These are phyloP conservation scores for Anthostomella pinea DNA, from an alignment of 2,329 filamentous ascomycete species.

Conservation along the genomic window DNA sequence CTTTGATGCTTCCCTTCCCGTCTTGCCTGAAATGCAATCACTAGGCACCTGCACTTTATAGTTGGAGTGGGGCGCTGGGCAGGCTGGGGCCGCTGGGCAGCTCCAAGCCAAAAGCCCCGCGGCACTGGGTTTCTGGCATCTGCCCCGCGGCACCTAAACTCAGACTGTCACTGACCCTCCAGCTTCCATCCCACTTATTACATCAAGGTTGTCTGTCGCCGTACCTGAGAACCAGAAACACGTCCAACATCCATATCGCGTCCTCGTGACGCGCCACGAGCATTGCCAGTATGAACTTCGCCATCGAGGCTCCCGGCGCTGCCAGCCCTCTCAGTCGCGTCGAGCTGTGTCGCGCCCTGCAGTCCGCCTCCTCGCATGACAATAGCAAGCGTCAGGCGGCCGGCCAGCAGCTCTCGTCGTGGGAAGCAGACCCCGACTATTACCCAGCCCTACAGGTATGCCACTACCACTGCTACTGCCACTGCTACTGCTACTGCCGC, in stretches of 20 bases:
- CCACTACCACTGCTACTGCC: neutral
- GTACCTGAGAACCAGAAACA: too few relatives aligned
- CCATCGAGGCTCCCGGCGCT: conserved; percentile 78
- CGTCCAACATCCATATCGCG: neutral
- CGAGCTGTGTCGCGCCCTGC: conserved; percentile 63
- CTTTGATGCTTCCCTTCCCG: too few relatives aligned
- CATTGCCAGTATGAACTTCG: conserved; percentile 56
- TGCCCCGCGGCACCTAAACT: too few relatives aligned
- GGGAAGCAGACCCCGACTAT: conserved; percentile 66
- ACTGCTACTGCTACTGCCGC: too few relatives aligned
- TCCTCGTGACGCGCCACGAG: conserved; percentile 1
- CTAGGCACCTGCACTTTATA: too few relatives aligned
- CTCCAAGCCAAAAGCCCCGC: too few relatives aligned
- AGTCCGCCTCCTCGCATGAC: conserved; percentile 61
- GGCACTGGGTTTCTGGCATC: too few relatives aligned
- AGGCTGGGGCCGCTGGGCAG: too few relatives aligned
- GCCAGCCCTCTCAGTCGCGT: conserved; percentile 65
- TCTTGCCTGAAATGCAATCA: too few relatives aligned
- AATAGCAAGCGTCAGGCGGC: conserved; percentile 63
- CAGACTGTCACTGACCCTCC: neutral
- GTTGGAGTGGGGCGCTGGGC: too few relatives aligned
- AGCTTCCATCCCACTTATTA: neutral
- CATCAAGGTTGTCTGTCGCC: too few relatives aligned
- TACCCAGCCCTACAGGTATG: conserved; percentile 66
- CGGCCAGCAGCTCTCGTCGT: conserved; percentile 67